Base-by-base conservation (phyloP, 2,329 filamentous ascomycete genomes). In the Knoxdaviesia capensis region DNA sequence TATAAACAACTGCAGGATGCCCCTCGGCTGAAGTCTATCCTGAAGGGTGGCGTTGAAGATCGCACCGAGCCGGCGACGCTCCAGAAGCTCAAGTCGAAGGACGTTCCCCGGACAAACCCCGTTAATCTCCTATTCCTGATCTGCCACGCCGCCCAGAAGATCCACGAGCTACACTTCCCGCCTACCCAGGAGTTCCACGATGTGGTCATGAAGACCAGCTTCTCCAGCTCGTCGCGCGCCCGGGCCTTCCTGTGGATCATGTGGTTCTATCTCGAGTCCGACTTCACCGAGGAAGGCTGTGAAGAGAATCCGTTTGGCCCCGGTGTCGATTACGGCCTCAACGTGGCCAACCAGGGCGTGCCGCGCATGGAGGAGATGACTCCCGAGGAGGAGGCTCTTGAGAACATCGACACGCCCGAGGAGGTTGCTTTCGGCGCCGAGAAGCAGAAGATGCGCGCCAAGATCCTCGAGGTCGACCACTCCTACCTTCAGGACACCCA, bases 1-100 rank as follows among this genome's bases (percentile, higher is more conserved):
- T 96, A 98, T 68, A 98, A 98, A 56, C 90, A 96, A 53, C 69
- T 98, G 6, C 90, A 98, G 59, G 90, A 98, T 62, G 90, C 90
- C 2, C 90, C 90, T 4, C 76, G 90, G 38, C 67, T 98, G 38
- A 98, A 98, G 57, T 96, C 88, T 1, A 98, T 98, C 47, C 68
- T 98, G 34, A 98, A 98, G 57, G 90, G 90, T 8, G 90, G 88
- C 9, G 90, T 86, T 0, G 90, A 98, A 56, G 90, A 98, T 53
- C 69, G 80, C 48, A 48, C 79, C 38, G 88, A 98, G 57, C 90
- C 90, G 0, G 77, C 72, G 46, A 80, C 83, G 0, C 66, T 96
- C 6, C 80, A 88, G 34, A 82, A 86, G 49, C 81, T 98, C 53
- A 88, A 83, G 59, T 61, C 66, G 1, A 58, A 66, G 11, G 55